Evolutionary conservation across 1,284 basidiomycete genomes (phyloP).

Genomic region (Sanghuangporus baumii): DNA sequence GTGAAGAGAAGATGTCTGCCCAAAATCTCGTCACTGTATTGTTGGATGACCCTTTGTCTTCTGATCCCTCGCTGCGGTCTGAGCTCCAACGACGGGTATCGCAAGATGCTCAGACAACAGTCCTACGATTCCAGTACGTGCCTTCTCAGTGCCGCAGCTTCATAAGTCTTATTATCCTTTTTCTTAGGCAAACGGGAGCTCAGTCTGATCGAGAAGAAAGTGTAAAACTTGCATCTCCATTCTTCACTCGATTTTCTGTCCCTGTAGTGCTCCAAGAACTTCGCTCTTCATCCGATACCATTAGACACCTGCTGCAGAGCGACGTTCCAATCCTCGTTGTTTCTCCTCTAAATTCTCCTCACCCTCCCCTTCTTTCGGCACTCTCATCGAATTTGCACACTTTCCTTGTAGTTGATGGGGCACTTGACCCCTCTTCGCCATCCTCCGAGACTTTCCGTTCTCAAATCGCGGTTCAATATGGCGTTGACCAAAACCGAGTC

Average conservation of each 20-base stretch:
- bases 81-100: conserved; percentile 43
- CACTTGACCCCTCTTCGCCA: conserved; percentile 21
- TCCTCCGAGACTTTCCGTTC: conserved; percentile 19
- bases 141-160: not conserved
- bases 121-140: conserved; percentile 38
- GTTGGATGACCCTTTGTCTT: conserved; percentile 60
- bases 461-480: conserved; percentile 19
- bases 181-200: not conserved
- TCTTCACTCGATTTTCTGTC: conserved; percentile 45
- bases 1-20: not conserved
- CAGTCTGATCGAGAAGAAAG: not conserved
- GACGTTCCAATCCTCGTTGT: conserved; percentile 56
- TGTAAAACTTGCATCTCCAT: conserved; percentile 39
- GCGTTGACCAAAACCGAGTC: conserved; percentile 24
- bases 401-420: conserved; percentile 42
- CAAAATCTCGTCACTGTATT: conserved; percentile 54
- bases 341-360: conserved; percentile 49
- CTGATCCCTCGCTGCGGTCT: conserved; percentile 37
- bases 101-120: conserved; percentile 16
- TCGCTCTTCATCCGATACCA: conserved; percentile 21
- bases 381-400: conserved; percentile 37
- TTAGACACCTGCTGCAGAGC: conserved; percentile 26
- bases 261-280: conserved; percentile 46
- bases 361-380: conserved; percentile 30
- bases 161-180: not conserved